phyloP scores from a whole-genome alignment of 257 asterid species.

The Solanum gracilifrons region DNA sequence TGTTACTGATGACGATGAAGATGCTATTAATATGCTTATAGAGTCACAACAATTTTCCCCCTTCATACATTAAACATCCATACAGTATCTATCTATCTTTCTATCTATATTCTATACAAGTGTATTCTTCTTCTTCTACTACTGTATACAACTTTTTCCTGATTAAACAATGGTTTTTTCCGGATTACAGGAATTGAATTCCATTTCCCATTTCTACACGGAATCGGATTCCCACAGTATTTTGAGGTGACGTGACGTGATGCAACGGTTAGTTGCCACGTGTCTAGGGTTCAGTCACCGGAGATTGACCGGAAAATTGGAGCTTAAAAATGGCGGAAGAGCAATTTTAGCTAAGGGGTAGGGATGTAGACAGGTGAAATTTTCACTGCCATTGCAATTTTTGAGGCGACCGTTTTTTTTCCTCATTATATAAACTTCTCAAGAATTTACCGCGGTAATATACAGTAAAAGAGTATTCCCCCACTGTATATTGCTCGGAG shows the following conservation, averaged over 20 bases:
- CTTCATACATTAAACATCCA: neutral
- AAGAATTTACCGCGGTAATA: neutral
- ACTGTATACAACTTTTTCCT: neutral
- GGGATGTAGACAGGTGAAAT: neutral
- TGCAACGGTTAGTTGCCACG: neutral
- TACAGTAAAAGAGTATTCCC: neutral
- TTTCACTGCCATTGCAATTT: slow-evolving; percentile 1
- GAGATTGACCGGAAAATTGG: neutral
- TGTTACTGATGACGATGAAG: neutral
- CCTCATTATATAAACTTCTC: neutral
- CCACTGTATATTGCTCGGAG: neutral
- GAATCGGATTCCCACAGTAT: neutral
- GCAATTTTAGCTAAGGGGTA: neutral
- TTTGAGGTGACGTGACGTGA: neutral
- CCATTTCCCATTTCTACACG: neutral
- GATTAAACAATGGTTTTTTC: neutral
- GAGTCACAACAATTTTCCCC: neutral
- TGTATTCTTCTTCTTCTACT: neutral
- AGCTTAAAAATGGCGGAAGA: neutral
- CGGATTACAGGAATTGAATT: neutral
- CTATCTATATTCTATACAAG: neutral
- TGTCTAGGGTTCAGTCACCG: neutral
- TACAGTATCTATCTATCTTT: neutral
- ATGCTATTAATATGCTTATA: neutral
- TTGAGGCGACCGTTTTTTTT: neutral